Conservation (phyloP, 352 stramenopile genomes). For the Globisporangium apiculatum region DNA sequence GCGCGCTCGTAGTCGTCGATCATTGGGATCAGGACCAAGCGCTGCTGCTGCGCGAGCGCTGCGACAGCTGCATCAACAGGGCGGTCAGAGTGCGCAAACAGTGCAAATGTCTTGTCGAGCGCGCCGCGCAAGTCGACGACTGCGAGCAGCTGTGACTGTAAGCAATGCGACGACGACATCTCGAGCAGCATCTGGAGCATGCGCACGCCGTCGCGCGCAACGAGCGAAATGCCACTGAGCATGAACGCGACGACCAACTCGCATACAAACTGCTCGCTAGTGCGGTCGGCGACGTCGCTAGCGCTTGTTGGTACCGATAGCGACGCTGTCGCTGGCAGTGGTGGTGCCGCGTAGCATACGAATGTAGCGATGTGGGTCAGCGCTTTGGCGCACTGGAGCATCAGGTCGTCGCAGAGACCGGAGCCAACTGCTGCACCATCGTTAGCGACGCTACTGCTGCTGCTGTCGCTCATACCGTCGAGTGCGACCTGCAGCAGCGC, state of each 20-base stretch:
- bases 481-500: conserved; percentile 41
- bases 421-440: conserved; percentile 1
- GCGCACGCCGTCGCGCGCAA: conserved; percentile 43
- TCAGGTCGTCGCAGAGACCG: conserved; percentile 2
- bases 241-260: conserved; percentile 44
- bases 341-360: conserved; percentile 4
- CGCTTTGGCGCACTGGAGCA: conserved; percentile 9
- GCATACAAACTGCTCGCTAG: conserved; percentile 20
- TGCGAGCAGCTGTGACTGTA: conserved; percentile 16
- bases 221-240: conserved; percentile 45
- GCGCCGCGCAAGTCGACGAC: conserved; percentile 51
- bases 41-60: conserved; percentile 34
- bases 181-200: conserved; percentile 63
- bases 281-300: not conserved
- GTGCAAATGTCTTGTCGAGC: conserved; percentile 36
- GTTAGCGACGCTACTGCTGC: not conserved
- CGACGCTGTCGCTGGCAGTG: not conserved
- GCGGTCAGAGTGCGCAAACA: conserved; percentile 9
- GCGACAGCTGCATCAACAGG: conserved; percentile 37
- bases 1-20: conserved; percentile 48
- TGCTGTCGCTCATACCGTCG: conserved; percentile 16
- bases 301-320: not conserved
- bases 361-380: conserved; percentile 9
- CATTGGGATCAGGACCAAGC: conserved; percentile 24
- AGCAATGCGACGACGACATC: not conserved